Percentiles rank a stretch among this genome's conserved stretches.
Conservation (phyloP, 495 filamentous ascomycete genomes). For the Entonaema liquescens region DNA sequence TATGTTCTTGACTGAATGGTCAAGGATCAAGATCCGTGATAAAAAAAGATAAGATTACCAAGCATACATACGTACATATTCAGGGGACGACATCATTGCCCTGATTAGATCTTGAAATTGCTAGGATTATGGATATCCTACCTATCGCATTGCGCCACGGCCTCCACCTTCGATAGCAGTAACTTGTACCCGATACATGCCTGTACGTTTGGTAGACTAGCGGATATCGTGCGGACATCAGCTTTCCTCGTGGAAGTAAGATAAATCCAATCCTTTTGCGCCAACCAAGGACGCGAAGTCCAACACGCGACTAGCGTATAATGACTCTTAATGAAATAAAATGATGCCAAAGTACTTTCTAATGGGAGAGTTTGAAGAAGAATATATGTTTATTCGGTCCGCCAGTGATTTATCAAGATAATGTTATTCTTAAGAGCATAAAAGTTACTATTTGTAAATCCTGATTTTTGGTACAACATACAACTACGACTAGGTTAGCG, state of each 20-base stretch:
- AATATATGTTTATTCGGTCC: not conserved
- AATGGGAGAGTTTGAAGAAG: not conserved
- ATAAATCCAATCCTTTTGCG: not conserved
- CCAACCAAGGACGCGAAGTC: not conserved
- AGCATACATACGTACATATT: not conserved
- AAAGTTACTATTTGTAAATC: not conserved
- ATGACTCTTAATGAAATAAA: not conserved
- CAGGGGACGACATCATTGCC: not conserved
- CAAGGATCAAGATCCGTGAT: not conserved
- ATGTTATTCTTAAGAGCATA: no score
- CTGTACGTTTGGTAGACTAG: not conserved
- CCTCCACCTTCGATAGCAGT: not conserved
- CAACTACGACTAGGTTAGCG: no score
- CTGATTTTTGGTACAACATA: no score
- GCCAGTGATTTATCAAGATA: no score
- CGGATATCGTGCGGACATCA: no score
- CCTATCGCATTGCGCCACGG: not conserved
- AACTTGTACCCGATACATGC: not conserved
- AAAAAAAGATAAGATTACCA: constrained; percentile 25
- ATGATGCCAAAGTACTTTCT: not conserved
- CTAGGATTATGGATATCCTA: not conserved
- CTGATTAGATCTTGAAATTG: not conserved
- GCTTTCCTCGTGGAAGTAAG: no score
- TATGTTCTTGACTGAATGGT: not conserved
- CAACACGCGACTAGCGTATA: not conserved